Percentiles rank a stretch among this genome's conserved stretches.
Conservation (phyloP, 352 stramenopile genomes). For the Stramenopiles sp. region DNA sequence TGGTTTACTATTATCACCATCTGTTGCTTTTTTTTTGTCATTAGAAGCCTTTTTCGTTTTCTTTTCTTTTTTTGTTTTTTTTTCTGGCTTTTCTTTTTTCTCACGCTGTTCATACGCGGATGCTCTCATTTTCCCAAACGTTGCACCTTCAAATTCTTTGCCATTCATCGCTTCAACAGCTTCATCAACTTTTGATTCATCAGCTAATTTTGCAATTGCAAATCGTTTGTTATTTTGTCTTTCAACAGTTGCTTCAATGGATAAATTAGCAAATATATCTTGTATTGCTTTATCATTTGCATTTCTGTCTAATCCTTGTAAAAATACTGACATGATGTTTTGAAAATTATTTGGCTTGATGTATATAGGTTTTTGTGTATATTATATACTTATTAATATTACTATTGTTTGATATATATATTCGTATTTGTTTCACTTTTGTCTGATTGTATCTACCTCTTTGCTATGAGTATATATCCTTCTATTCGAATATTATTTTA, state of each 20-base stretch:
- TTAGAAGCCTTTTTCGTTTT: neutral
- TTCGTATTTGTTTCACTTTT: too few relatives aligned
- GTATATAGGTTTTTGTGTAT: too few relatives aligned
- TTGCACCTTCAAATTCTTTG: neutral
- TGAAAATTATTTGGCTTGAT: too few relatives aligned
- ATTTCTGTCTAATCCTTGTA: neutral
- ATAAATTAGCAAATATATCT: neutral
- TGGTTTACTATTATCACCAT: too few relatives aligned
- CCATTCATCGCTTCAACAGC: neutral
- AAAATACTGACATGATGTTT: neutral
- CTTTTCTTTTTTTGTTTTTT: neutral
- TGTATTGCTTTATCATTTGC: neutral
- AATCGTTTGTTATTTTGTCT: neutral
- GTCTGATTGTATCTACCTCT: too few relatives aligned
- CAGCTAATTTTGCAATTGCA: neutral
- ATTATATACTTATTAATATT: too few relatives aligned
- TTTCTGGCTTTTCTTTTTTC: neutral
- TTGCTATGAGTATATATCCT: too few relatives aligned
- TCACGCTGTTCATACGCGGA: neutral
- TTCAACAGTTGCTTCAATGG: neutral
- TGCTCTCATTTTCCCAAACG: neutral
- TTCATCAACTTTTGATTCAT: neutral
- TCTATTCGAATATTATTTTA: too few relatives aligned
- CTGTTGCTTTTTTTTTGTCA: neutral
- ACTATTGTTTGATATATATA: too few relatives aligned